phyloP scores from a whole-genome alignment of 1,284 basidiomycete species.

The Meripilus lineatus region DNA sequence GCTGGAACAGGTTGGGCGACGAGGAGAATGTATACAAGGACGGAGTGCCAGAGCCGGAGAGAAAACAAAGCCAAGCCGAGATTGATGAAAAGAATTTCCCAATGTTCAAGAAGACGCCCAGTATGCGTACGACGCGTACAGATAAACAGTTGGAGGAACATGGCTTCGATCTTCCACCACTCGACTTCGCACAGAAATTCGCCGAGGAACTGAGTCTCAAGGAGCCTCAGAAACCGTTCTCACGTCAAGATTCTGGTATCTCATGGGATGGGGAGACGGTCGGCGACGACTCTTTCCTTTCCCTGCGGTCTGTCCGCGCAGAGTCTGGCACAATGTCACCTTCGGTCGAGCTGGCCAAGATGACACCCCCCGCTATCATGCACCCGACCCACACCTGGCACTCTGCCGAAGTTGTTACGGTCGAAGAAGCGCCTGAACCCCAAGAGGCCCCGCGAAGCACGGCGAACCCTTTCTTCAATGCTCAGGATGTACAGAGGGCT shows the following conservation, averaged over 20 bases:
- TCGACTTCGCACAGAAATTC: slow-evolving; percentile 40
- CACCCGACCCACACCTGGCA: slow-evolving; percentile 57
- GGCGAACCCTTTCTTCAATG: slow-evolving; percentile 67
- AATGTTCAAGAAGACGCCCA: slow-evolving; percentile 66
- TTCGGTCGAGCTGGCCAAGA: slow-evolving; percentile 43
- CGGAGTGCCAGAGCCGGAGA: neutral
- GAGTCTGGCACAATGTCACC: slow-evolving; percentile 44
- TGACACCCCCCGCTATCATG: slow-evolving; percentile 53
- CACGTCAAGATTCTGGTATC: slow-evolving; percentile 33
- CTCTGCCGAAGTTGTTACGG: slow-evolving; percentile 61
- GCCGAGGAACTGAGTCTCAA: slow-evolving; percentile 42
- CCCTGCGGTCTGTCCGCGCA: slow-evolving; percentile 36
- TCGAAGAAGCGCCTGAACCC: slow-evolving; percentile 32
- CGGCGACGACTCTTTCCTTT: slow-evolving; percentile 46
- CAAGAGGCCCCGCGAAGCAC: slow-evolving; percentile 30
- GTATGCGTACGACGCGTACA: slow-evolving; percentile 41
- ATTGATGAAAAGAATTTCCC: slow-evolving; percentile 27
- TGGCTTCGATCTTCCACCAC: slow-evolving; percentile 29
- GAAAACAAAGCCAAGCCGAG: slow-evolving; percentile 16
- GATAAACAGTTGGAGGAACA: slow-evolving; percentile 29
- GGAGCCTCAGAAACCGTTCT: slow-evolving; percentile 39
- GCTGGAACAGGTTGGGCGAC: slow-evolving; percentile 19
- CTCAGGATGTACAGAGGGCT: slow-evolving; percentile 25
- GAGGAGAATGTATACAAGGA: slow-evolving; percentile 16
- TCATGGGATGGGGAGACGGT: slow-evolving; percentile 55